These are phyloP conservation scores for Triticum monococcum DNA, from an alignment of 176 grass and related monocot species.

Conservation along the genomic window DNA sequence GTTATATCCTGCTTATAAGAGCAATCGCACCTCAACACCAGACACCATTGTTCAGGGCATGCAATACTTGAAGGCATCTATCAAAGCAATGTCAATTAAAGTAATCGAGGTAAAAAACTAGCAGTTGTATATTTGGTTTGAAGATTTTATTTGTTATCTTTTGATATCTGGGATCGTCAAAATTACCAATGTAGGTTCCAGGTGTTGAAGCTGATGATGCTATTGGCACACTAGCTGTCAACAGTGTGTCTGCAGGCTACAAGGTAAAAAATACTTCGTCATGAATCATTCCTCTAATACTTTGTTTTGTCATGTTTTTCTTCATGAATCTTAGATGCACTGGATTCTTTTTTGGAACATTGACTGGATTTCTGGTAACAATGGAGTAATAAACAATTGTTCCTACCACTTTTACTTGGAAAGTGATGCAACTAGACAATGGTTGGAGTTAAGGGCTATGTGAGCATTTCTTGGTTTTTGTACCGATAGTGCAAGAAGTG, in stretches of 20 bases:
- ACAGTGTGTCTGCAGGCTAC: constrained; percentile 81
- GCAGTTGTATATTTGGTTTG: constrained; percentile 23
- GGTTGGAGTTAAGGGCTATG: neutral
- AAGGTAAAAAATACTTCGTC: constrained; percentile 44
- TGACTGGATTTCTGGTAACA: neutral
- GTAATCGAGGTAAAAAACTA: constrained; percentile 86
- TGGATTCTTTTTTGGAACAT: neutral
- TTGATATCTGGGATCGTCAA: constrained; percentile 25
- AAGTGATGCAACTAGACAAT: neutral
- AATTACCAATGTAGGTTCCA: constrained; percentile 79
- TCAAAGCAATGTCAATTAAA: constrained; percentile 95
- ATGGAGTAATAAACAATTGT: constrained; percentile 9
- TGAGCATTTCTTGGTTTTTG: constrained; percentile 5
- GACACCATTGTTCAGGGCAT: constrained; percentile 90
- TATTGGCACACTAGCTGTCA: constrained; percentile 90
- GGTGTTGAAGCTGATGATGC: constrained; percentile 99
- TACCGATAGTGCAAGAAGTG: neutral
- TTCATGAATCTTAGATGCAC: neutral
- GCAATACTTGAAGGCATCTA: constrained; percentile 96
- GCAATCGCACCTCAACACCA: constrained; percentile 83
- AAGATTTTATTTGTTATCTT: neutral
- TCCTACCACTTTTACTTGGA: constrained; percentile 10
- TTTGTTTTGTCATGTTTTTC: neutral
- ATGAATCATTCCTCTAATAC: neutral
- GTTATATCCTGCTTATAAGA: constrained; percentile 90